Evolutionary conservation across 129 eudicot genomes (phyloP), one percentile per base, ranked within the genome.

Genomic region (Rutidosis leptorrhynchoides): DNA sequence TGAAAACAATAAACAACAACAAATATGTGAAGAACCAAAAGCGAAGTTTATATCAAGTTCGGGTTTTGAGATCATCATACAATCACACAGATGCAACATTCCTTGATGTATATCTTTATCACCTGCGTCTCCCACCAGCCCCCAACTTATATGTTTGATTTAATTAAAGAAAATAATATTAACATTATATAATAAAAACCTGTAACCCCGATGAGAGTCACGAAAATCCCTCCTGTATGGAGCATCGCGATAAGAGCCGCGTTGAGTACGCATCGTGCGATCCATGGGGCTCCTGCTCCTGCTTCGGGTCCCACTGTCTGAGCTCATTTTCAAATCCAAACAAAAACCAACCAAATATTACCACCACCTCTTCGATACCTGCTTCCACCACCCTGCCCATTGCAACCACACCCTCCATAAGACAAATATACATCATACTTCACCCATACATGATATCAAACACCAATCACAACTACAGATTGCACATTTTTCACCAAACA

Each of bases 401-500:
- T 84, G 78, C 87, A 84, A 87, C 95, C 97, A 87, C 92, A 90
- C 82, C 95, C 87, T 81, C 93, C 85, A 77, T 84, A 59, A 82
- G 75, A 69, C 78, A 85, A 80, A 72, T 76, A 70, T 81, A 80
- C 79, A 60, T 69, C 83, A 72, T 73, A 73, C 78, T 63, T 59
- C 67, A 78, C 74, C 76, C 81, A 56, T 81, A 73, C 77, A 75
- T 75, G 68, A 48, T 62, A 77, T 70, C 78, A 70, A 75, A 65
- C 86, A 80, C 89, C 86, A 73, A 83, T 74, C 87, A 79, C 77
- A 54, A 76, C 83, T 67, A 80, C 59, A 57, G 49, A 29, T 55
- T 52, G 64, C 66, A 74, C 65, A 73, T 74, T 77, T 73, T 72
- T 77, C 84, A 79, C 73, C 84, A 83, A 62, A 43, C 68, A 81